Evolutionary conservation across 805 yeast genomes (phyloP), one percentile per base, ranked within the genome.

Genomic region (Lipomyces yamanashiensis): DNA sequence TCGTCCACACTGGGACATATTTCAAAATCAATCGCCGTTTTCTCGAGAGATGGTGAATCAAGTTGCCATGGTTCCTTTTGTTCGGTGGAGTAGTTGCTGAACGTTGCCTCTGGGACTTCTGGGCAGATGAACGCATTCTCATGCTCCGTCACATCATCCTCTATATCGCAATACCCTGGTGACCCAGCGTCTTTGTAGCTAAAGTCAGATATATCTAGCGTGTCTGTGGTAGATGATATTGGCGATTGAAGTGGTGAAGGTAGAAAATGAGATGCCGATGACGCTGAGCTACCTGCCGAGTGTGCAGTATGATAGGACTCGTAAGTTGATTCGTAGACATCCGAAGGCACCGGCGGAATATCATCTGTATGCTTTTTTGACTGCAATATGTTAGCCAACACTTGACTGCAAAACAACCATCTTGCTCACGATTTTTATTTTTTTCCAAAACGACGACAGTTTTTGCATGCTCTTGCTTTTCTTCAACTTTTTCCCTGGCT

Each of bases 391-490:
- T 39, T 12, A 15, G n/a, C n/a, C 7, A 12, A 39, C n/a, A 39
- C 13, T 39, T 7, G n/a, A 39, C n/a, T 39, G 41, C 41, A 12
- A 39, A 39, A 2, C n/a, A 39, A 39, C n/a, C 41, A 43, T 21
- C 50, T 19, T 45, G 28, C 28, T 28, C 28, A 45, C 50, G 9
- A 7, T 19, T 33, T 21, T 45, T 10, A 19, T 5, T 33, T 21
- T 45, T 19, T 15, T 23, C 9, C 19, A 45, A 21, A 21, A 3
- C 12, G 34, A 8, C 19, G 50, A 45, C n/a, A 45, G 34, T 45
- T 45, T 45, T 19, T 45, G 34, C 28, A 45, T 45, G 50, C 34
- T 45, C 15, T 23, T 45, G 50, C 34, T 45, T 33, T 45, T 45
- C 34, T 36, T 9, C 7, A 21, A 12, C 19, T 45, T 21, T 23